Evolutionary conservation across 805 yeast genomes (phyloP).

Genomic region (Clavispora asparagi): DNA sequence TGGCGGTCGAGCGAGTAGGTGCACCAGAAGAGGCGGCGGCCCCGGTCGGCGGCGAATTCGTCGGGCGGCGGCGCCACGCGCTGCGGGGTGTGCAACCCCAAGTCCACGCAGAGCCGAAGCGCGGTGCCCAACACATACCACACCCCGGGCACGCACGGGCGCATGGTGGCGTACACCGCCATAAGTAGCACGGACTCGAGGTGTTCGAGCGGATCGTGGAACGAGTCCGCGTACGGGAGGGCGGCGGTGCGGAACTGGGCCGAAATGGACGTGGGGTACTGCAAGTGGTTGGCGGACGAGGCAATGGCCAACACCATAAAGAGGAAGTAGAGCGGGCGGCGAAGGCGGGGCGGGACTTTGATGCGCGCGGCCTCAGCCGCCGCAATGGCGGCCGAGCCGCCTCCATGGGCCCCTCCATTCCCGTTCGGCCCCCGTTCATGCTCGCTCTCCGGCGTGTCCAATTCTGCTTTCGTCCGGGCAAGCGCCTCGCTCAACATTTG

Average conservation of each 20-base stretch:
- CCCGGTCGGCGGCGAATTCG: conserved; percentile 57
- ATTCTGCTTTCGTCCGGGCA: neutral
- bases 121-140: conserved; percentile 88
- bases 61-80: conserved; percentile 25
- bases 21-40: conserved; percentile 73
- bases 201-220: conserved; percentile 61
- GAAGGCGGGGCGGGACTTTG: conserved; percentile 43
- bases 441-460: too few relatives aligned
- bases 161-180: conserved; percentile 72
- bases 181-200: conserved; percentile 67
- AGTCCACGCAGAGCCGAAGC: conserved; percentile 71
- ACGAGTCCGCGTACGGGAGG: conserved; percentile 49
- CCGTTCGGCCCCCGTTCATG: too few relatives aligned
- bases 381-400: conserved; percentile 1
- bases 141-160: conserved; percentile 88
- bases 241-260: conserved; percentile 71
- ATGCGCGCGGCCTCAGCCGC: conserved; percentile 27
- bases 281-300: conserved; percentile 65
- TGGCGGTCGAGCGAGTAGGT: conserved; percentile 83
- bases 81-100: conserved; percentile 69
- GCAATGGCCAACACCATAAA: conserved; percentile 79
- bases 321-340: conserved; percentile 60
- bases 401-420: too few relatives aligned
- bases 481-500: conserved; percentile 17
- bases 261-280: conserved; percentile 59